A percentile compares a stretch with the other conserved stretches of the same genome.
phyloP scores from a whole-genome alignment of 2,329 filamentous ascomycete species.

The Apiospora arundinis region DNA sequence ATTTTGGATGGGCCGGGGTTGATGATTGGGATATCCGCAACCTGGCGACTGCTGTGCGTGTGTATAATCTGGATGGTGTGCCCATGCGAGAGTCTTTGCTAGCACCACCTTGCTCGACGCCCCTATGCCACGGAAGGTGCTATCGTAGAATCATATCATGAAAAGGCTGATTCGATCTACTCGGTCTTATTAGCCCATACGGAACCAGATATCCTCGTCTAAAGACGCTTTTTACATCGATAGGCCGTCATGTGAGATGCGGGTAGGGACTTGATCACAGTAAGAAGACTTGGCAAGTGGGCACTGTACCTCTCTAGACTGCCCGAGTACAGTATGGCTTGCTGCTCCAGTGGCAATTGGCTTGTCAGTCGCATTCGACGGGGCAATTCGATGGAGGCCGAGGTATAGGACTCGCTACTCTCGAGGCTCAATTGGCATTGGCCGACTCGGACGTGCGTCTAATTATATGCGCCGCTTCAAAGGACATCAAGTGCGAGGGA shows the following conservation, averaged over 20 bases:
- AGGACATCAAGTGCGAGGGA: background rate
- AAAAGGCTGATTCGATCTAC: slow-evolving; percentile 29
- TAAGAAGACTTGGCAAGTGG: slow-evolving; percentile 20
- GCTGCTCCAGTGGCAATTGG: slow-evolving; percentile 21
- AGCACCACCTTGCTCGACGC: slow-evolving; percentile 28
- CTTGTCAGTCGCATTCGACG: background rate
- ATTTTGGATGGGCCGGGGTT: slow-evolving; percentile 26
- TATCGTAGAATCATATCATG: slow-evolving; percentile 32
- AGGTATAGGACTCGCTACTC: background rate
- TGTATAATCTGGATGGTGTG: background rate
- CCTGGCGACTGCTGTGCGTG: slow-evolving; percentile 32
- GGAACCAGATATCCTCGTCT: background rate
- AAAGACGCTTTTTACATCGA: background rate
- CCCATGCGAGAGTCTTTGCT: slow-evolving; percentile 20
- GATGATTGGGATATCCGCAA: slow-evolving; percentile 30
- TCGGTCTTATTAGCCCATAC: slow-evolving; percentile 27
- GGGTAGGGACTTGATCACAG: slow-evolving; percentile 14
- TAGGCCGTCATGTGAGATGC: background rate
- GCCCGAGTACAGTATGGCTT: background rate
- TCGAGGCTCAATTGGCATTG: background rate
- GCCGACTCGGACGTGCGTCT: slow-evolving; percentile 2
- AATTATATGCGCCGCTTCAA: background rate
- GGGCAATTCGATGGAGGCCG: slow-evolving; percentile 3
- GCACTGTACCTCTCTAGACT: slow-evolving; percentile 25
- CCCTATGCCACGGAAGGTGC: slow-evolving; percentile 31